Percentiles rank a stretch among this genome's conserved stretches.
These are phyloP conservation scores for Stagonosporopsis vannaccii DNA, from an alignment of 2,329 filamentous ascomycete species.

Conservation along the genomic window DNA sequence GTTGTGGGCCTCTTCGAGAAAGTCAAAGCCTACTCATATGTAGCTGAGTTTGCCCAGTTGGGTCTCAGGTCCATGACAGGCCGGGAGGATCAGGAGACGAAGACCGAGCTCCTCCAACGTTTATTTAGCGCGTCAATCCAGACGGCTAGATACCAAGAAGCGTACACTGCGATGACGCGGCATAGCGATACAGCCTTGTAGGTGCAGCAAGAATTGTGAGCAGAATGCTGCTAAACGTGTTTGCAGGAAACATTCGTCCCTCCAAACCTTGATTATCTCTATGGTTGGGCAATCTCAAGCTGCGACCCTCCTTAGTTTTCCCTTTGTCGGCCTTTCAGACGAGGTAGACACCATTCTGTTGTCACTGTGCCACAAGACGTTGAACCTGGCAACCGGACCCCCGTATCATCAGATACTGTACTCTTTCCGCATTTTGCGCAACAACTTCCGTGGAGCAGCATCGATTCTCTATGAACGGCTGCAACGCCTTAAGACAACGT, in stretches of 20 bases:
- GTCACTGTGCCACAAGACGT: conserved; percentile 72
- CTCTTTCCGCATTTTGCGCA: conserved; percentile 83
- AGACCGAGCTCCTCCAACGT: conserved; percentile 70
- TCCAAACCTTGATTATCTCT: conserved; percentile 68
- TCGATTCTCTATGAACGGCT: conserved; percentile 64
- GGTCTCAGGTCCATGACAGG: conserved; percentile 59
- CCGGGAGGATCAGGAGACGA: conserved; percentile 42
- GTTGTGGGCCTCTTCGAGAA: conserved; percentile 83
- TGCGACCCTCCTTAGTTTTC: conserved; percentile 69
- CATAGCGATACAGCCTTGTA: conserved; percentile 74
- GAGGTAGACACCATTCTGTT: conserved; percentile 81
- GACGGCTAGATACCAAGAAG: conserved; percentile 80
- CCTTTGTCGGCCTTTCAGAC: conserved; percentile 78
- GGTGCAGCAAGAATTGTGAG: conserved; percentile 19
- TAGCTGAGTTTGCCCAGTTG: conserved; percentile 81
- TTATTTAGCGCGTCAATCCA: conserved; percentile 84
- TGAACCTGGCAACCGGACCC: conserved; percentile 66
- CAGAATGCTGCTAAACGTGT: conserved; percentile 21
- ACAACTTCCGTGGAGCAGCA: conserved; percentile 83
- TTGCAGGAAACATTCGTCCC: conserved; percentile 67
- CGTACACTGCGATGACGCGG: conserved; percentile 78
- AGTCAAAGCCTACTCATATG: conserved; percentile 77
- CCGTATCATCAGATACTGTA: conserved; percentile 92
- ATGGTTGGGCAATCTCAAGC: conserved; percentile 48
- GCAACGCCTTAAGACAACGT: conserved; percentile 56